Evolutionary conservation across 176 grass and related monocot genomes (phyloP), one percentile per base, ranked within the genome.

Genomic region (Melocanna baccifera): DNA sequence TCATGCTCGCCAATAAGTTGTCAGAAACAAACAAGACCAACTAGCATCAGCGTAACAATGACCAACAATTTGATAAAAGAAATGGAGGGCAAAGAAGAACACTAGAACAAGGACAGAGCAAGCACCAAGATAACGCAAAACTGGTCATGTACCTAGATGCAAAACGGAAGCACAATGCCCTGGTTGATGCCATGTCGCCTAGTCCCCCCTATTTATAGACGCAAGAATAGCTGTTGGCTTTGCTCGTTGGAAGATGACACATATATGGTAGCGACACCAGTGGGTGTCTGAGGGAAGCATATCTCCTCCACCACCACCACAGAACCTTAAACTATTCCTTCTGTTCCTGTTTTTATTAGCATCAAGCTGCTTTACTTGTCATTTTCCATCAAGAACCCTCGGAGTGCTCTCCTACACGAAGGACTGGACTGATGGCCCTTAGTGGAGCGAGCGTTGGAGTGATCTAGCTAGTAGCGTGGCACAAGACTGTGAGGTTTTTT

Each of bases 171-270:
- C 43, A 86, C 46, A 15, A 67, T 45, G 42, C 48, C 37, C 51
- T 41, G 45, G 37, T 55, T n/a, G 83, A 76, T 89, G 57, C 56
- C 65, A 73, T 66, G 53, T 14, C 66, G 3, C 25, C 28, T 18
- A 3, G 52, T 8, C 40, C 40, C 40, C 45, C 58, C 62, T 81
- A 87, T 91, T 91, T 91, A 91, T 91, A 77, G 70, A 62, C 5
- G 0, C 4, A 12, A 76, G 18, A 7, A 9, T 18, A 11, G 48
- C 2, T 47, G 65, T 5, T 19, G 19, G 43, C 57, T 82, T 69
- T n/a, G 42, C 46, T 71, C 41, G 53, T 75, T 87, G 89, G 85
- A 81, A 52, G 85, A 69, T 79, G 88, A 83, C 87, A 87, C 71
- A 64, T n/a, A n/a, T n/a, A n/a, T 62, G 73, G 56, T n/a, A 25